These are phyloP conservation scores for Tetrahymena borealis DNA, from an alignment of 73 alveolate genomes.

Conservation along the genomic window DNA sequence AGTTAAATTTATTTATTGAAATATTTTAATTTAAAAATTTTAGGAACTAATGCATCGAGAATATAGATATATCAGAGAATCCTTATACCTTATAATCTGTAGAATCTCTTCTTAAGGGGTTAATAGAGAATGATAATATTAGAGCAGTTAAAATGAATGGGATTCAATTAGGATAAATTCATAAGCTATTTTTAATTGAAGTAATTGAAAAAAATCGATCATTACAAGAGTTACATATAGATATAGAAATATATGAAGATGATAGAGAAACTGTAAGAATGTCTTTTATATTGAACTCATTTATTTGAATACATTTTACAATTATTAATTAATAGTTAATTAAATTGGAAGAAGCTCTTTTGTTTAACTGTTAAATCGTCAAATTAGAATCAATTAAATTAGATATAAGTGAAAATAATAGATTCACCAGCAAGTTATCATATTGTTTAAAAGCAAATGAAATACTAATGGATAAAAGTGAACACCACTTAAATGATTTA, in stretches of 20 bases:
- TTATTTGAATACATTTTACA: neutral
- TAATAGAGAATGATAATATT: neutral
- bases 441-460: neutral
- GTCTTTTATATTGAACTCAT: neutral
- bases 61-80: neutral
- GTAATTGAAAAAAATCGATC: neutral
- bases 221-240: neutral
- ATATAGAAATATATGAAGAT: neutral
- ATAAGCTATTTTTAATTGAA: neutral
- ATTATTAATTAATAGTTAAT: too few relatives aligned
- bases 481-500: neutral
- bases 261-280: neutral
- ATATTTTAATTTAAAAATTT: too few relatives aligned
- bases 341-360: neutral
- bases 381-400: neutral
- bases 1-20: too few relatives aligned
- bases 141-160: neutral
- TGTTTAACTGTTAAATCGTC: neutral
- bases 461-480: neutral
- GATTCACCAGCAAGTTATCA: neutral
- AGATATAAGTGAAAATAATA: neutral
- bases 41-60: neutral
- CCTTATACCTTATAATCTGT: neutral
- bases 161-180: neutral
- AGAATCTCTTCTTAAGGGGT: neutral